Conservation (phyloP, 495 filamentous ascomycete genomes). For the Tuber borchii region DNA sequence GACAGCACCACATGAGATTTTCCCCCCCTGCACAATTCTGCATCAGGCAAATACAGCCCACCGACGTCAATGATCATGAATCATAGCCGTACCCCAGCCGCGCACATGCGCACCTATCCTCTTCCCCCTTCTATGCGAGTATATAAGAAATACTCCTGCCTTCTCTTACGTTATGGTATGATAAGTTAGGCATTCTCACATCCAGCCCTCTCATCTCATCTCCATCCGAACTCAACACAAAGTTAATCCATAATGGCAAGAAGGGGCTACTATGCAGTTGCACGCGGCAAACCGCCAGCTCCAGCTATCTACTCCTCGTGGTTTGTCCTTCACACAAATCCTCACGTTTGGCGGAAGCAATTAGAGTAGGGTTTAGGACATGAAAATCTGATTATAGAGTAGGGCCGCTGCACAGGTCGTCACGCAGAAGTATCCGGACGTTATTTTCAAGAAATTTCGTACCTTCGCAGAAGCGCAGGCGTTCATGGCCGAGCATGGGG, state of each 20-base stretch:
- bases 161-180: not conserved
- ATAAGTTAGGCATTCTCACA: not conserved
- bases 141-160: not conserved
- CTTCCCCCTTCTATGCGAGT: not conserved
- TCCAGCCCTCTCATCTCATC: not conserved
- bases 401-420: not conserved
- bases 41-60: not conserved
- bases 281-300: not conserved
- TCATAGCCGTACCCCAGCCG: not conserved
- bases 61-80: constrained; percentile 3
- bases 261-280: not conserved
- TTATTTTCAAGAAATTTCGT: not conserved
- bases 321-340: not conserved
- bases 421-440: not conserved
- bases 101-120: not conserved
- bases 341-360: not conserved
- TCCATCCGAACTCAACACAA: not conserved
- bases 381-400: not conserved
- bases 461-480: not conserved
- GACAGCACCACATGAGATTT: not conserved
- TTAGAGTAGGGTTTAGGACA: not conserved
- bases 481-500: not conserved
- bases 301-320: constrained; percentile 1
- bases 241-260: not conserved
- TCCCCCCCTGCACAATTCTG: not conserved